Evolutionary conservation across 768 basidiomycete genomes (phyloP), one percentile per base, ranked within the genome.

Genomic region (Steccherinum ochraceum): DNA sequence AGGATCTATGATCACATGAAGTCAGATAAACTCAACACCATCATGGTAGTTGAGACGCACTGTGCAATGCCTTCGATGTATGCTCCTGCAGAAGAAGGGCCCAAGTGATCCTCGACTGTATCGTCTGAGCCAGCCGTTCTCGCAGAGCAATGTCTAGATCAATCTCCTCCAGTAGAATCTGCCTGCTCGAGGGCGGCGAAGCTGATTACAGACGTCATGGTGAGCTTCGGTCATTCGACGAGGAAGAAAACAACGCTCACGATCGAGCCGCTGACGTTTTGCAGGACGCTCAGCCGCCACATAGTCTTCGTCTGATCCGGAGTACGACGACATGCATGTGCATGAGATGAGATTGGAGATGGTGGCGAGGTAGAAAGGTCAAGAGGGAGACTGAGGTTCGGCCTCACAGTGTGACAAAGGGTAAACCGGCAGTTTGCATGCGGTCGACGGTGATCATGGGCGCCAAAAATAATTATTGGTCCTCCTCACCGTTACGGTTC

Each of bases 31-130:
- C 43, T 35, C 19, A 50, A n/a, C n/a, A n/a, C n/a, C n/a, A n/a
- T n/a, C n/a, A n/a, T n/a, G n/a, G n/a, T n/a, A n/a, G n/a, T 48
- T 26, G 12, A 45, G 35, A 12, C 23, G 56, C 53, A 54, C 55
- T 46, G 20, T 57, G 46, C 13, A 47, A 43, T 30, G 45, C 53
- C 4, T 52, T 61, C 24, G 64, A 45, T 13, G 75, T 54, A 12
- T 70, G 61, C 12, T 70, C 61, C 54, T 72, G 63, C 52, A 75
- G 57, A n/a, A 69, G 58, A 26, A 72, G 57, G 3, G 73, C 74
- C 76, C 76, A 77, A 35, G 70, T 67, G 13, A 78, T 65, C 23
- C 77, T 69, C 19, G 74, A 71, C 50, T 73, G 64, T 2, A 74
- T 62, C 10, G 73, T 71, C n/a, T 64, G 65, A 11, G 63, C 63